Evolutionary conservation across 495 filamentous ascomycete genomes (phyloP), one percentile per base, ranked within the genome.

Genomic region (Durotheca rogersii): DNA sequence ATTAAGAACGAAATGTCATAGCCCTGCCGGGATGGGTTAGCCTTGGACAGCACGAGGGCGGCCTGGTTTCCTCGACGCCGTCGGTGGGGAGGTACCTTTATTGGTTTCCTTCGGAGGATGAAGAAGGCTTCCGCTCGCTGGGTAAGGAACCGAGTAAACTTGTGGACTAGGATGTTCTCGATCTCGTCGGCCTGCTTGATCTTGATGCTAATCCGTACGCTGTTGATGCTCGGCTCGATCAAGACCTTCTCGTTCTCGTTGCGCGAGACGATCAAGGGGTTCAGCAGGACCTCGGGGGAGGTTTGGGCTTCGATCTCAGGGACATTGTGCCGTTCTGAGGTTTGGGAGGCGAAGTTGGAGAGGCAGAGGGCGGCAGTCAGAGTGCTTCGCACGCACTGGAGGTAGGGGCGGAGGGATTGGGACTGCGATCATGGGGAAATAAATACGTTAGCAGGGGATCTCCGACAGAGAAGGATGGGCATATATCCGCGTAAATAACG

Each of bases 151-250:
- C 94, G 81, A 15, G 89, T 95, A 62, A 97, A 96, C 71, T 97
- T 97, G 74, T 96, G 94, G 36, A 99, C 93, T 32, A 96, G 73
- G 41, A 96, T 96, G 67, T 92, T 80, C 68, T 99, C 94, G 56
- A 96, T 99, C 72, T 97, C 94, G 74, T 99, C 94, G 41, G 93
- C 94, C 71, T 97, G 93, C 71, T 97, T 97, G 69, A 99, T 96
- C 74, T 90, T 88, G 69, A 99, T 95, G 74, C 88, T 92, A 53
- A 99, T 83, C 46, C 94, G 82, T 37, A 97, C 86, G 58, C 87
- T 92, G 78, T 99, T 99, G 72, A 96, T 83, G 67, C 85, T 90
- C 1, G 93, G 92, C 71, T 98, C 92, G 58, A 96, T 95, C 25
- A 92, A 73, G 41, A 96, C 89, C 48, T 84, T 82, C 74, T 97